A percentile compares a stretch with the other conserved stretches of the same genome.
These are phyloP conservation scores for Osmanthus fragrans DNA, from an alignment of 257 asterid genomes.

Conservation along the genomic window DNA sequence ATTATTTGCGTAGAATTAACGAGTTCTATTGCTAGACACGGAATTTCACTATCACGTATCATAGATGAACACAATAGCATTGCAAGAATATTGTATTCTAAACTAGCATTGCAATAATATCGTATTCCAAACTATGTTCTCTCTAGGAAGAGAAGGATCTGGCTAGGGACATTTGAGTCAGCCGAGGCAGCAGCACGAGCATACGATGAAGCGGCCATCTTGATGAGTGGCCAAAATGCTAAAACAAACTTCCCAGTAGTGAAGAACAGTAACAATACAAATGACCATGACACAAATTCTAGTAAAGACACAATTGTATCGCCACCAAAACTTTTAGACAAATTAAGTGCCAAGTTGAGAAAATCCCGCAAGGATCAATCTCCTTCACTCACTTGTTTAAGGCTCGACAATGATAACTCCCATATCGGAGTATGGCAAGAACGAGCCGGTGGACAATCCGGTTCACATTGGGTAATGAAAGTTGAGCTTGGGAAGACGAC, in stretches of 20 bases:
- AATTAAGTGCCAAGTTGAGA: conserved; percentile 56
- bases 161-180: conserved; percentile 80
- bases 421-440: conserved; percentile 80
- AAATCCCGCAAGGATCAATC: conserved; percentile 73
- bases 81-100: background rate
- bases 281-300: background rate
- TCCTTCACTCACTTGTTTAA: conserved; percentile 66
- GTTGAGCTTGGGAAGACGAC: conserved; percentile 50
- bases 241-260: conserved; percentile 57
- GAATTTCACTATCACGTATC: too few relatives aligned
- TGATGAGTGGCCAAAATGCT: conserved; percentile 73
- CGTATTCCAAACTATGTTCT: background rate
- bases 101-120: background rate
- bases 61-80: background rate
- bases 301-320: background rate
- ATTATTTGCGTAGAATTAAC: too few relatives aligned
- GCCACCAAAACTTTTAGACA: conserved; percentile 32
- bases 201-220: conserved; percentile 65
- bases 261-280: background rate
- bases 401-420: conserved; percentile 61
- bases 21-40: too few relatives aligned
- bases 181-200: conserved; percentile 80
- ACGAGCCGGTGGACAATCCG: conserved; percentile 51
- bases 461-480: conserved; percentile 66
- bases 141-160: conserved; percentile 68